Evolutionary conservation across 1,139 yeast genomes (phyloP).

Genomic region (Kodamaea fungicola): DNA sequence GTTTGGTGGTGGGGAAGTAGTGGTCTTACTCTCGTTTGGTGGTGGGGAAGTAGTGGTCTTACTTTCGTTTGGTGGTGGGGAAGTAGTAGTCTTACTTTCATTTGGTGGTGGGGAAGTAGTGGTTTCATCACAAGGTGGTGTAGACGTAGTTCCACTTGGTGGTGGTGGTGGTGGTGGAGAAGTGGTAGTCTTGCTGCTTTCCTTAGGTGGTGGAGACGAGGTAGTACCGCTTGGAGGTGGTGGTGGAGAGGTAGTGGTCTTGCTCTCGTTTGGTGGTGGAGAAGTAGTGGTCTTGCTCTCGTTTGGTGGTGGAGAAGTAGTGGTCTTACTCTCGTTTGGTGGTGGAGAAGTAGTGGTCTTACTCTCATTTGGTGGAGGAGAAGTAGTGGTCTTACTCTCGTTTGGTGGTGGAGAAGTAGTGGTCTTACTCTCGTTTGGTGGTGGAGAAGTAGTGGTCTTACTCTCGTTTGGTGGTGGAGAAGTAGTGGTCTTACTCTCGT

Average conservation of each 20-base stretch:
- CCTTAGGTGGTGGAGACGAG: no score
- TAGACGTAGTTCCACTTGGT: not conserved
- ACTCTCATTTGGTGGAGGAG: not conserved
- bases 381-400: not conserved
- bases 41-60: not conserved
- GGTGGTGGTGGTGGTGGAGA: slow-evolving; percentile 1
- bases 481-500: no score
- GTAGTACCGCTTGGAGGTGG: no score
- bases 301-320: not conserved
- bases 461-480: no score
- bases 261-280: not conserved
- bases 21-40: not conserved
- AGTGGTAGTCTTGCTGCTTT: slow-evolving; percentile 3
- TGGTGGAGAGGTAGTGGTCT: not conserved
- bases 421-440: not conserved
- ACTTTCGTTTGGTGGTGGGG: not conserved
- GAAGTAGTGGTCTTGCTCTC: not conserved
- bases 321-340: not conserved
- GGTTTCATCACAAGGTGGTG: slow-evolving; percentile 1
- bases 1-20: not conserved
- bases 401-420: not conserved
- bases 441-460: no score
- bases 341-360: not conserved
- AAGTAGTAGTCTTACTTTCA: not conserved
- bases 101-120: not conserved